Evolutionary conservation across 768 basidiomycete genomes (phyloP).

Genomic region (Zangia roseola): DNA sequence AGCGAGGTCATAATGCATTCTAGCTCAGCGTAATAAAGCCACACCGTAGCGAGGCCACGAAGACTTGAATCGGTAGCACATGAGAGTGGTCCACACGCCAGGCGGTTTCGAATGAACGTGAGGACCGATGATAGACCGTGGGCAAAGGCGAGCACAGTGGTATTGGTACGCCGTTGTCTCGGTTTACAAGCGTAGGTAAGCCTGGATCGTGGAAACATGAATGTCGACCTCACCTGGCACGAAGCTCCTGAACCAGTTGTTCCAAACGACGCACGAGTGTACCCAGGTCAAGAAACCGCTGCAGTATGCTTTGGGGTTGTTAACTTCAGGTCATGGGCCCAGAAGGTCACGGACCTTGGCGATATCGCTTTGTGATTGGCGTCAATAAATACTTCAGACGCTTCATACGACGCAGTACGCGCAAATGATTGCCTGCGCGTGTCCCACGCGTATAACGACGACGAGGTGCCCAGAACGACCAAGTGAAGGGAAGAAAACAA

Average conservation of each 20-base stretch:
- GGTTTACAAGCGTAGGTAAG: conserved; percentile 4
- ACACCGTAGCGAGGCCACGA: conserved; percentile 40
- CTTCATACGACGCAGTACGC: conserved; percentile 37
- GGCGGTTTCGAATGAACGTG: conserved; percentile 45
- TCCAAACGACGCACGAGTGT: conserved; percentile 68
- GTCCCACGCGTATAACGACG: conserved; percentile 67
- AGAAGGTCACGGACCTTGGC: conserved; percentile 44
- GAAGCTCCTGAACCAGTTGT: conserved; percentile 44
- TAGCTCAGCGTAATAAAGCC: conserved; percentile 49
- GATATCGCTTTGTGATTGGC: conserved; percentile 58
- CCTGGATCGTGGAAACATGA: neutral
- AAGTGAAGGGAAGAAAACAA: conserved; percentile 53
- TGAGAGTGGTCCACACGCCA: conserved; percentile 42
- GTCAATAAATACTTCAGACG: conserved; percentile 45
- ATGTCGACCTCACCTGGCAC: conserved; percentile 42
- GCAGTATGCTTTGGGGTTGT: conserved; percentile 44
- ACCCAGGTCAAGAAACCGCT: conserved; percentile 68
- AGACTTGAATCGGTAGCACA: conserved; percentile 18
- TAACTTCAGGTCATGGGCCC: neutral
- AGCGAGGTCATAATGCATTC: conserved; percentile 53
- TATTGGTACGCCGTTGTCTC: conserved; percentile 47
- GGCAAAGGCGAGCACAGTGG: conserved; percentile 63
- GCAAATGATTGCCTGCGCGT: conserved; percentile 52
- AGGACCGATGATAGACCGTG: conserved; percentile 62
- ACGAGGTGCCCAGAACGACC: conserved; percentile 67